These are phyloP conservation scores for Fusarium fracticaudum DNA, from an alignment of 2,329 filamentous ascomycete species.

Conservation along the genomic window DNA sequence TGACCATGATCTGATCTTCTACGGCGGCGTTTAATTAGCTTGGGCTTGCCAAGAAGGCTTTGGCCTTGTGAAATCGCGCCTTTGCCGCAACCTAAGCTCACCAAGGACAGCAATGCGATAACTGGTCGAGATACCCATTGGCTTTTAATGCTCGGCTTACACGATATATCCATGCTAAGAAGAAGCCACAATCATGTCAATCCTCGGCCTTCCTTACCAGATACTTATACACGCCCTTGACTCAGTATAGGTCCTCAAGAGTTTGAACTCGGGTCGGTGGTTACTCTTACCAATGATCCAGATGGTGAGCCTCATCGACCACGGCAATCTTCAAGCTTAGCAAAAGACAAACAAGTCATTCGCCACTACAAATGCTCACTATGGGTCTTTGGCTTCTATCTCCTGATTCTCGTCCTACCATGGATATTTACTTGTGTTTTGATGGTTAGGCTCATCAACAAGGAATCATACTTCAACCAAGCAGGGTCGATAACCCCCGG, in stretches of 20 bases:
- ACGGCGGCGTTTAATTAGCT: background rate
- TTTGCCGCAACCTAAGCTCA: background rate
- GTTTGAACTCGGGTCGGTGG: background rate
- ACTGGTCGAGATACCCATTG: background rate
- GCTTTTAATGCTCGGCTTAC: background rate
- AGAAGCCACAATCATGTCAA: background rate
- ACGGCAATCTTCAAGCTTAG: background rate
- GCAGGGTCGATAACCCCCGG: background rate
- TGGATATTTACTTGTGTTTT: constrained; percentile 18
- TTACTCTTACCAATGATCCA: background rate
- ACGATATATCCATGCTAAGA: background rate
- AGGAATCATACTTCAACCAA: constrained; percentile 14
- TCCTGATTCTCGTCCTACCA: constrained; percentile 3
- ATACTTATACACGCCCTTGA: background rate
- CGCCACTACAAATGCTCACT: background rate
- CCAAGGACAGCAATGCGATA: background rate
- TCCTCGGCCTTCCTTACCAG: background rate
- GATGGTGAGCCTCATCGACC: background rate
- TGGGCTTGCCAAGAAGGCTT: background rate
- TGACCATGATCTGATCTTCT: background rate
- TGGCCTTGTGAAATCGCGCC: background rate
- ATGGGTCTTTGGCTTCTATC: background rate
- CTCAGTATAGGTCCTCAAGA: background rate
- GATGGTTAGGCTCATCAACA: constrained; percentile 21
- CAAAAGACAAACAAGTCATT: background rate